Conservation (phyloP, 345 rosid species). For the Salix arbutifolia region DNA sequence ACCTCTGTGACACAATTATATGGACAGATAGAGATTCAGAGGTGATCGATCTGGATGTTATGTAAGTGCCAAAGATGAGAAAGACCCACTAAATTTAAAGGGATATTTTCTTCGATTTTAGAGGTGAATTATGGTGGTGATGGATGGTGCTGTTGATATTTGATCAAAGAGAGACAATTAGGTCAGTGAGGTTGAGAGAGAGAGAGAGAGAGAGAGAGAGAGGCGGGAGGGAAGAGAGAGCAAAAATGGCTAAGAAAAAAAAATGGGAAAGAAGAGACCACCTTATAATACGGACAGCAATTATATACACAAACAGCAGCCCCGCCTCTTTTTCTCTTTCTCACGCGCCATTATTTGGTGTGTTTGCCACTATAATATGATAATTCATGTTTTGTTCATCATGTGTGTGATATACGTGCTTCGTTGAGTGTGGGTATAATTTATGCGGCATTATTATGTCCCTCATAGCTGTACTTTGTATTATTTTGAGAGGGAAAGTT, state of each 20-base stretch:
- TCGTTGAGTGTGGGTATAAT: conserved; percentile 11
- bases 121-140: conserved; percentile 8
- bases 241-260: conserved; percentile 16
- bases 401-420: conserved; percentile 9
- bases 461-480: conserved; percentile 35
- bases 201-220: conserved; percentile 35
- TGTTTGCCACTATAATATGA: background rate
- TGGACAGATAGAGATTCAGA: background rate
- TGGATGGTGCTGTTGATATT: background rate
- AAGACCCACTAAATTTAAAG: background rate
- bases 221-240: conserved; percentile 45
- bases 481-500: conserved; percentile 22
- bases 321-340: conserved; percentile 13
- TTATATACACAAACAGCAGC: conserved; percentile 30
- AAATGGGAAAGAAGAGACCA: background rate
- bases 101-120: conserved; percentile 7
- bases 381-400: background rate
- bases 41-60: conserved; percentile 2
- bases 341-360: conserved; percentile 20
- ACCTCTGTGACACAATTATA: too few relatives aligned
- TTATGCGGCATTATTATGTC: conserved; percentile 33
- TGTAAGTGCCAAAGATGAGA: background rate
- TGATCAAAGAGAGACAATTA: conserved; percentile 29
- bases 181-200: conserved; percentile 28
- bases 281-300: conserved; percentile 41